phyloP scores from a whole-genome alignment of 768 basidiomycete species.

The Hypsizygus marmoreus region DNA sequence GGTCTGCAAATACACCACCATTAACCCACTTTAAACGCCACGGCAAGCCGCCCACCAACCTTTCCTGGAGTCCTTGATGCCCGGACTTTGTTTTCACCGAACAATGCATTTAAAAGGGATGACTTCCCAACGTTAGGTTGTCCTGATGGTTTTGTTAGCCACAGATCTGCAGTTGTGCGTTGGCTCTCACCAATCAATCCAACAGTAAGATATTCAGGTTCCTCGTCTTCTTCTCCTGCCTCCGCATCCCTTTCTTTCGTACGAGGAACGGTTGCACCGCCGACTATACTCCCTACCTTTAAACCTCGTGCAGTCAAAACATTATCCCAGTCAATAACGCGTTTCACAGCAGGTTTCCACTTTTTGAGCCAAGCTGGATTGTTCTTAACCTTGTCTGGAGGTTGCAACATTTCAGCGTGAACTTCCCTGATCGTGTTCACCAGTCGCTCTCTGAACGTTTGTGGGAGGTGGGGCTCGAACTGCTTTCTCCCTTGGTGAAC shows the following conservation, averaged over 20 bases:
- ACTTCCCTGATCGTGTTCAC: slow-evolving; percentile 64
- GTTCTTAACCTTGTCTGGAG: slow-evolving; percentile 57
- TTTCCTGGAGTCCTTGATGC: slow-evolving; percentile 89
- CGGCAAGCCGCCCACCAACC: no score
- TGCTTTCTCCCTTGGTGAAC: slow-evolving; percentile 48
- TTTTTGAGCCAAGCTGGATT: slow-evolving; percentile 49
- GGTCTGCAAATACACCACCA: slow-evolving; percentile 48
- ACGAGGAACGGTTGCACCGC: slow-evolving; percentile 40
- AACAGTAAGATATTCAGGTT: slow-evolving; percentile 70
- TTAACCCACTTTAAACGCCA: neutral
- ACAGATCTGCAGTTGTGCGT: neutral
- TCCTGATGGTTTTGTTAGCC: slow-evolving; percentile 42
- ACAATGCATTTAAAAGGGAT: slow-evolving; percentile 87
- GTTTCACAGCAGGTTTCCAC: slow-evolving; percentile 71
- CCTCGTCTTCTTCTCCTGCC: slow-evolving; percentile 28
- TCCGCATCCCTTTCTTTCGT: slow-evolving; percentile 24
- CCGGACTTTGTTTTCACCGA: slow-evolving; percentile 75
- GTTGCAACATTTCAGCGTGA: slow-evolving; percentile 67
- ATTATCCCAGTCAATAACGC: slow-evolving; percentile 73
- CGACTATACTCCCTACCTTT: slow-evolving; percentile 46
- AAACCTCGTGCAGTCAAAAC: slow-evolving; percentile 48
- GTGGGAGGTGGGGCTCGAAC: slow-evolving; percentile 70
- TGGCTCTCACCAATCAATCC: slow-evolving; percentile 69
- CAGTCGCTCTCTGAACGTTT: slow-evolving; percentile 61
- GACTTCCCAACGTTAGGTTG: slow-evolving; percentile 98